Evolutionary conservation across 306 rosid genomes (phyloP).

Genomic region (Casuarina cunninghamiana): DNA sequence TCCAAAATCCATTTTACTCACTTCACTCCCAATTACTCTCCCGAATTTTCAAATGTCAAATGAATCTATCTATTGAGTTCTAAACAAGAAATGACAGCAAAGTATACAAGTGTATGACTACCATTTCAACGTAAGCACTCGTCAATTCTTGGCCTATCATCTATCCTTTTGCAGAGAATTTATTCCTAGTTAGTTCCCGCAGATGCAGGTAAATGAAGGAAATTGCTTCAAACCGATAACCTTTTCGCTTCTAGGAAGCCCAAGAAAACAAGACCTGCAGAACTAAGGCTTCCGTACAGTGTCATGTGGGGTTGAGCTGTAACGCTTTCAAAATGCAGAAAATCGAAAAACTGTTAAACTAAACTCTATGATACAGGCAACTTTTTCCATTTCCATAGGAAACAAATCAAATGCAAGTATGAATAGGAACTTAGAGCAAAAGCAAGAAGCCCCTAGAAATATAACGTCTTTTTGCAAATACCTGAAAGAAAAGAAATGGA

Average conservation of each 20-base stretch:
- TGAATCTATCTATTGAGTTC: background rate
- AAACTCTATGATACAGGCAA: too few species aligned
- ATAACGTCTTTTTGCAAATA: slow-evolving; percentile 20
- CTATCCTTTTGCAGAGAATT: background rate
- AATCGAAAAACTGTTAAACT: background rate
- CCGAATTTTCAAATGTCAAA: background rate
- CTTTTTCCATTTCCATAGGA: slow-evolving; percentile 12
- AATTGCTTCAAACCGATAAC: background rate
- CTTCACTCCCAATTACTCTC: background rate
- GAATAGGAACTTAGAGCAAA: slow-evolving; percentile 19
- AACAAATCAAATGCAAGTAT: slow-evolving; percentile 9
- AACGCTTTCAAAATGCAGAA: background rate
- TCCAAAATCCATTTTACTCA: background rate
- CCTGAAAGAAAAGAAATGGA: slow-evolving; percentile 80
- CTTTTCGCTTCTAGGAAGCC: background rate
- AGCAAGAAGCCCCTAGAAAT: slow-evolving; percentile 9
- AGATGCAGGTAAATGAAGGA: background rate
- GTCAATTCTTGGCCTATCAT: background rate
- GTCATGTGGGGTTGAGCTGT: slow-evolving; percentile 4
- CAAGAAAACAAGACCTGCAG: background rate
- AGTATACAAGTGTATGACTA: too few species aligned
- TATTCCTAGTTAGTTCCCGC: background rate
- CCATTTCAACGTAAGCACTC: background rate
- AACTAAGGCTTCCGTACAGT: background rate
- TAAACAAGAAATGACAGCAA: background rate